Conservation (phyloP, 495 filamentous ascomycete species). For the Thermochaetoides thermophila region DNA sequence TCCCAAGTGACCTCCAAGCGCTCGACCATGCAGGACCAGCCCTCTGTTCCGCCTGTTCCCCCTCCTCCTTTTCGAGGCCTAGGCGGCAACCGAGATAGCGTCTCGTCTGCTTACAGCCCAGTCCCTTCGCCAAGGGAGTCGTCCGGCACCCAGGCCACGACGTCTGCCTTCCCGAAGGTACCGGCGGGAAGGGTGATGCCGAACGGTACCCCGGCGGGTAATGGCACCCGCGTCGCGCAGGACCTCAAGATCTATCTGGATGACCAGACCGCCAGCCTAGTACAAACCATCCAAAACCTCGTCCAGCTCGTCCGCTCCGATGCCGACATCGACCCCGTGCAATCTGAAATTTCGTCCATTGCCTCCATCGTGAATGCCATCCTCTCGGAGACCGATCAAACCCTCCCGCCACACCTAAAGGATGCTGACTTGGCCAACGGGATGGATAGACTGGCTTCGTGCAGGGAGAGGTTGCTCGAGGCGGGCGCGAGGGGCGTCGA, state of each 20-base stretch:
- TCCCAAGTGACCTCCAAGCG: conserved; percentile 20
- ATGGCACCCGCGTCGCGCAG: conserved; percentile 41
- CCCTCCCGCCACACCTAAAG: conserved; percentile 18
- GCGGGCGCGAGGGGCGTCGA: conserved; percentile 51
- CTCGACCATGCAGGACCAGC: conserved; percentile 33
- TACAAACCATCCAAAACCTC: conserved; percentile 69
- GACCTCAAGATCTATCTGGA: conserved; percentile 72
- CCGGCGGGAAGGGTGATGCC: conserved; percentile 11
- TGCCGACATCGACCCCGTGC: conserved; percentile 48
- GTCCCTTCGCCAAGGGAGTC: too few relatives aligned
- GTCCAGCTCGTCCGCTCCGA: conserved; percentile 65
- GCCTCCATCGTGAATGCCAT: conserved; percentile 55
- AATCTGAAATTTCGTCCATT: conserved; percentile 56
- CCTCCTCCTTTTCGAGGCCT: conserved; percentile 32
- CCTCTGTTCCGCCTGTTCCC: conserved; percentile 38
- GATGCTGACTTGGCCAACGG: conserved; percentile 49
- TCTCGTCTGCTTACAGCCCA: too few relatives aligned
- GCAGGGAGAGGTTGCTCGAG: conserved; percentile 48
- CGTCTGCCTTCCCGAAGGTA: conserved; percentile 22
- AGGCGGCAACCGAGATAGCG: too few relatives aligned
- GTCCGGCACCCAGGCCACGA: conserved; percentile 20
- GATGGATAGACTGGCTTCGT: conserved; percentile 45
- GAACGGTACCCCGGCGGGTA: not conserved
- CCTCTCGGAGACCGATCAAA: conserved; percentile 44
- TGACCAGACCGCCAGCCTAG: conserved; percentile 65